Percentiles rank a stretch among this genome's conserved stretches.
phyloP scores from a whole-genome alignment of 306 rosid species.

The Lathyrus tuberosus region DNA sequence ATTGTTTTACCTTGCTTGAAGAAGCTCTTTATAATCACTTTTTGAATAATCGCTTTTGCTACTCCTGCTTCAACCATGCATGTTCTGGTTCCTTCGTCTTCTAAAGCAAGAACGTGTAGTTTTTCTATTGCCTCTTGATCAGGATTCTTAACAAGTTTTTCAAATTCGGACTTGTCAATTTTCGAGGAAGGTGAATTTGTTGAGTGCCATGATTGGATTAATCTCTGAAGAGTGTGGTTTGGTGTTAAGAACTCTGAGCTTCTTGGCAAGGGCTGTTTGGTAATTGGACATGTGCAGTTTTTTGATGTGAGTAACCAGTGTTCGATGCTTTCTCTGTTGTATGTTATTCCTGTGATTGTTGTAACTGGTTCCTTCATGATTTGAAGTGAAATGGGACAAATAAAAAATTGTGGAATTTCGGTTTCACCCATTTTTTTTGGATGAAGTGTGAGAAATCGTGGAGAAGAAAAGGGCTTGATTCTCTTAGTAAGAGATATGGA shows the following conservation, averaged over 20 bases:
- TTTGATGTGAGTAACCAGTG: slow-evolving; percentile 55
- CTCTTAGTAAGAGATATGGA: slow-evolving; percentile 38
- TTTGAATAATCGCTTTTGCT: slow-evolving; percentile 45
- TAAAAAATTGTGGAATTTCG: slow-evolving; percentile 63
- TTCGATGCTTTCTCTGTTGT: slow-evolving; percentile 80
- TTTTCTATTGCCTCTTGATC: slow-evolving; percentile 43
- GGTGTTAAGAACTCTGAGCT: slow-evolving; percentile 60
- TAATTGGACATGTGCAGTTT: slow-evolving; percentile 61
- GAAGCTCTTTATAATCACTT: slow-evolving; percentile 36
- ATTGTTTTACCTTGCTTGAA: slow-evolving; percentile 42
- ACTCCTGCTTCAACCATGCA: slow-evolving; percentile 65
- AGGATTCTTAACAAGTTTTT: slow-evolving; percentile 52
- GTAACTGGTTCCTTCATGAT: slow-evolving; percentile 87
- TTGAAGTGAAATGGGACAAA: slow-evolving; percentile 84
- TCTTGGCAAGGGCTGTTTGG: slow-evolving; percentile 57
- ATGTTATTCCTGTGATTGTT: slow-evolving; percentile 68
- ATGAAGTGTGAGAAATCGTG: not conserved
- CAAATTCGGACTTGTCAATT: too few species aligned
- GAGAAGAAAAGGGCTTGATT: not conserved
- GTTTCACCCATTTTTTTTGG: slow-evolving; percentile 49
- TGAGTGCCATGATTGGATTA: slow-evolving; percentile 69
- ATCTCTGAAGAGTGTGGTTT: slow-evolving; percentile 67
- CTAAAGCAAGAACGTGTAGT: slow-evolving; percentile 45
- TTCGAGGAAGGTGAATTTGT: slow-evolving; percentile 22
- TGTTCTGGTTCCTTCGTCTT: slow-evolving; percentile 48